Evolutionary conservation across 2,329 filamentous ascomycete genomes (phyloP).

Genomic region (Fonsecaea multimorphosa): DNA sequence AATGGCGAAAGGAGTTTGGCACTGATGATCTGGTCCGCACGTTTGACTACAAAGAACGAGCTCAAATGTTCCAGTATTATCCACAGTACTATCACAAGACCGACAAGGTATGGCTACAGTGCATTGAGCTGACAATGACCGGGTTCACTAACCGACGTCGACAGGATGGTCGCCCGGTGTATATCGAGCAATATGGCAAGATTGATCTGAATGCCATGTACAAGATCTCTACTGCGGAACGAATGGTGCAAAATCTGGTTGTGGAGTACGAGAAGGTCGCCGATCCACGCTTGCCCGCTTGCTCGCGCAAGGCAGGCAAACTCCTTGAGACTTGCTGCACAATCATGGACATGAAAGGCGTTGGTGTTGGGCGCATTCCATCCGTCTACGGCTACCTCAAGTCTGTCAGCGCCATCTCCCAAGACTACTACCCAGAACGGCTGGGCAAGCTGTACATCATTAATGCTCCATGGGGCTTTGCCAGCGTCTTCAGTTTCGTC

Average conservation of each 20-base stretch:
- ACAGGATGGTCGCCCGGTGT: conserved; percentile 93
- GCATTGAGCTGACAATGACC: background rate
- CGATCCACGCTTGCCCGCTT: conserved; percentile 91
- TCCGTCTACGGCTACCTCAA: conserved; percentile 89
- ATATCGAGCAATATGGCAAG: conserved; percentile 94
- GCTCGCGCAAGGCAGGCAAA: conserved; percentile 86
- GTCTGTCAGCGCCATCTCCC: conserved; percentile 84
- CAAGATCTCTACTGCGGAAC: conserved; percentile 88
- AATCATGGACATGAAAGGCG: conserved; percentile 97
- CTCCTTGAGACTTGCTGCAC: conserved; percentile 98
- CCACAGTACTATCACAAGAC: conserved; percentile 97
- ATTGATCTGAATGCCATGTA: conserved; percentile 89
- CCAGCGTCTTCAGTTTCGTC: conserved; percentile 80
- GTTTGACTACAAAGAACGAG: conserved; percentile 88
- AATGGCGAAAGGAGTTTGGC: conserved; percentile 86
- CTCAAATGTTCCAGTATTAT: conserved; percentile 86
- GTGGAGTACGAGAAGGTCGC: conserved; percentile 97
- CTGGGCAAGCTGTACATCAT: conserved; percentile 96
- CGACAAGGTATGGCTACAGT: conserved; percentile 53
- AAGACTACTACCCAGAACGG: conserved; percentile 99
- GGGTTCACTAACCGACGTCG: conserved; percentile 12
- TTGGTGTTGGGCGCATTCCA: conserved; percentile 78
- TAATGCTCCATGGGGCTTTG: conserved; percentile 97
- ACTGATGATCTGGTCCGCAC: conserved; percentile 79
- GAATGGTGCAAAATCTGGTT: conserved; percentile 95